Percentiles rank a stretch among this genome's conserved stretches.
Conservation (phyloP, 306 rosid species). For the Corylus heterophylla region DNA sequence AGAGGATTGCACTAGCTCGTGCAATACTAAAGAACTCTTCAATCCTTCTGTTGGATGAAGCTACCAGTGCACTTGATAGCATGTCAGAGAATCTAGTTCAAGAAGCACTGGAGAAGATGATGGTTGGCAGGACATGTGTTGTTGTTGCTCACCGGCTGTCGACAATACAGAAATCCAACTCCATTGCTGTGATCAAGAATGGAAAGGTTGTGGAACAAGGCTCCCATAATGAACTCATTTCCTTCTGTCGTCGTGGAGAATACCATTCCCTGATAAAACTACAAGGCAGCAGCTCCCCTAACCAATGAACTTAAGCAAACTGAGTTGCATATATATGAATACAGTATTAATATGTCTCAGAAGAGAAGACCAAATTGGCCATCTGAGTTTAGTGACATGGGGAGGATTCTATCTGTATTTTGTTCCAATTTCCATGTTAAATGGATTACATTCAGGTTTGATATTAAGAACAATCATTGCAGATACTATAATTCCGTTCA, state of each 20-base stretch:
- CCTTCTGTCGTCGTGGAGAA: constrained; percentile 55
- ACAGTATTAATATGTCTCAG: not conserved
- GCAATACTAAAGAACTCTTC: constrained; percentile 80
- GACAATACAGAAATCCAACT: constrained; percentile 64
- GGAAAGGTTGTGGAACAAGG: constrained; percentile 82
- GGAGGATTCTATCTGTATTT: not conserved
- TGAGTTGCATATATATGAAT: not conserved
- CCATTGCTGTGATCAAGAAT: constrained; percentile 70
- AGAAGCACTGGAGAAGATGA: constrained; percentile 83
- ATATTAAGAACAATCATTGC: not conserved
- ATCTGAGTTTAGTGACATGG: constrained; percentile 9
- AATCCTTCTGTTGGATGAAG: constrained; percentile 82
- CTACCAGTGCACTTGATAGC: constrained; percentile 93
- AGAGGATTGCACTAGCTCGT: constrained; percentile 80
- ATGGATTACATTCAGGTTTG: not conserved
- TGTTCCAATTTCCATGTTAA: not conserved
- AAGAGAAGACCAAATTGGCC: not conserved
- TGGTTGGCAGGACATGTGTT: constrained; percentile 71
- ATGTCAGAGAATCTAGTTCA: constrained; percentile 70
- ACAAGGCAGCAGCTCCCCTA: constrained; percentile 47
- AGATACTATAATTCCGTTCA: constrained; percentile 1
- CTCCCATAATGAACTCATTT: constrained; percentile 70
- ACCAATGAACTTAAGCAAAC: constrained; percentile 15
- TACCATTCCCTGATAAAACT: constrained; percentile 58
- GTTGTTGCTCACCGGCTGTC: constrained; percentile 78